Evolutionary conservation across 495 filamentous ascomycete species (phyloP), one percentile per base, ranked within the genome.

Genomic region (Beverwykella pulmonaria): DNA sequence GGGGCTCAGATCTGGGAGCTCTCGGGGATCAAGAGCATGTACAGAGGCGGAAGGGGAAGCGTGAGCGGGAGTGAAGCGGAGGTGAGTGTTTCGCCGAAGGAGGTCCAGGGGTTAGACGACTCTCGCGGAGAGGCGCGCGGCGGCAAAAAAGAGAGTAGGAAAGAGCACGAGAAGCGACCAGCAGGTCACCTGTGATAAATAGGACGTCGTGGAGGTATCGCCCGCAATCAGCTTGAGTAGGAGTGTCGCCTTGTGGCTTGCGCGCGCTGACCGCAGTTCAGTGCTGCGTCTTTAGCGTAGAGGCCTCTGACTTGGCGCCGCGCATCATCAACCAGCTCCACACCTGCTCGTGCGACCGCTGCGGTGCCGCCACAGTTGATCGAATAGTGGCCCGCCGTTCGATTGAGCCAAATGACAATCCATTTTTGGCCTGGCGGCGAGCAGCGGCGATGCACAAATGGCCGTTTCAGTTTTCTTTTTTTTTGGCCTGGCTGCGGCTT

Each of bases 51-150:
- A 55, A 48, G 41, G 48, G 15, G 22, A 27, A 47, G 27, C n/a
- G 49, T 41, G 49, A 62, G 39, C 47, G 34, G 15, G 17, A 9
- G 48, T 6, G 22, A 52, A 30, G 63, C 30, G 48, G 15, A 29
- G 41, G 53, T 39, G 54, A 41, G n/a, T 39, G 26, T 29, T 54
- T 53, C 39, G 32, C 7, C n/a, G n/a, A n/a, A 26, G 54, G 30
- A 10, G 44, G 54, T 34, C 32, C 22, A 23, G 46, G 17, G 46
- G 46, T 55, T 41, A 61, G 48, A 41, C 58, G 53, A 23, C 55
- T 54, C 61, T 64, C 61, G 47, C 67, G 22, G 58, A 56, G 59
- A 68, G 65, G 34, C 26, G 47, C 65, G 59, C 59, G 25, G 25
- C 14, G 26, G 23, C 12, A 41, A 25, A 41, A 25, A 49, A 68